Percentiles rank a stretch among this genome's conserved stretches.
These are phyloP conservation scores for Fragaria nilgerrensis DNA, from an alignment of 306 rosid species.

Conservation along the genomic window DNA sequence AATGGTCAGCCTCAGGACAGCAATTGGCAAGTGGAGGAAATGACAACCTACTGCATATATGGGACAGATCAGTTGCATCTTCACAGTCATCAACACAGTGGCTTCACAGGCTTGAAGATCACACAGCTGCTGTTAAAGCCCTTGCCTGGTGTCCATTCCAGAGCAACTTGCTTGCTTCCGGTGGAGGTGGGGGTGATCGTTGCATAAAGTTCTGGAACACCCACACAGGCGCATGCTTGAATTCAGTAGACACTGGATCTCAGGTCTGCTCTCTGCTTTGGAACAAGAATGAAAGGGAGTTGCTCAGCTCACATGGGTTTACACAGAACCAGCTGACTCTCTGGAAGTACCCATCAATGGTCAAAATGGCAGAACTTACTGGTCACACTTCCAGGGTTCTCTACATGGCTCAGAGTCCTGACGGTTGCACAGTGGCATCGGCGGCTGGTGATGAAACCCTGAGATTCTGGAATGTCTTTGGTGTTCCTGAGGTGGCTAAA, in stretches of 20 bases:
- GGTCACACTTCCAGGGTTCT: slow-evolving; percentile 86
- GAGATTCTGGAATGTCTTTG: slow-evolving; percentile 48
- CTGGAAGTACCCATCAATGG: slow-evolving; percentile 91
- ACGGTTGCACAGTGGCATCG: slow-evolving; percentile 52
- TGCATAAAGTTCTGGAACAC: slow-evolving; percentile 78
- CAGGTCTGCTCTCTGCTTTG: slow-evolving; percentile 72
- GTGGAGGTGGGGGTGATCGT: slow-evolving; percentile 73
- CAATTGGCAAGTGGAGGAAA: slow-evolving; percentile 83
- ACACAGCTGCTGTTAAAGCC: slow-evolving; percentile 73
- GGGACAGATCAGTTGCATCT: slow-evolving; percentile 65
- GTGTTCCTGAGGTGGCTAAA: slow-evolving; percentile 48
- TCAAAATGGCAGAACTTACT: slow-evolving; percentile 67
- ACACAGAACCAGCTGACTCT: slow-evolving; percentile 73
- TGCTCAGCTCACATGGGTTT: slow-evolving; percentile 85
- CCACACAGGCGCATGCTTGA: slow-evolving; percentile 76
- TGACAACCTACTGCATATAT: slow-evolving; percentile 65
- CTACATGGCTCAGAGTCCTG: slow-evolving; percentile 62
- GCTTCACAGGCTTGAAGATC: slow-evolving; percentile 76
- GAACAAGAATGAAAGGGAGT: slow-evolving; percentile 86
- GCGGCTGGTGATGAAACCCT: slow-evolving; percentile 51
- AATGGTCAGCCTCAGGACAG: slow-evolving; percentile 74
- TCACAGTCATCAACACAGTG: slow-evolving; percentile 57
- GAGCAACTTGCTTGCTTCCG: slow-evolving; percentile 59
- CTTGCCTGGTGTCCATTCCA: slow-evolving; percentile 91
- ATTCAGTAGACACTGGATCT: slow-evolving; percentile 69